Evolutionary conservation across 1,139 yeast genomes (phyloP), one percentile per base, ranked within the genome.

Genomic region (Candida tetrigidarum): DNA sequence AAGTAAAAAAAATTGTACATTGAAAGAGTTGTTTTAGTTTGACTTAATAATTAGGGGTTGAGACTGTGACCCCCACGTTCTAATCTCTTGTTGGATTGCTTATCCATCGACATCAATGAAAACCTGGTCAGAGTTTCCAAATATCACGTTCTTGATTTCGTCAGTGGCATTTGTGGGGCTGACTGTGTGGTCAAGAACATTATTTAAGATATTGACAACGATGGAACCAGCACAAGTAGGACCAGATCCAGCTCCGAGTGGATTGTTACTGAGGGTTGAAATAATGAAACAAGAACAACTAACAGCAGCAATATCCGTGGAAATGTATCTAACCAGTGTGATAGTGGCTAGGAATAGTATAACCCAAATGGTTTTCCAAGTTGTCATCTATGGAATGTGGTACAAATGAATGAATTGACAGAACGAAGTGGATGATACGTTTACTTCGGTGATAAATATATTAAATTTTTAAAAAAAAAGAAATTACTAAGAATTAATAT

Each of bases 241-340:
- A n/a, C 36, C 36, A 11, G 36, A 32, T 2, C 36, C 36, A 19
- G 18, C 19, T 32, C 36, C 36, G 12, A 32, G 36, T 18, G 36
- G 36, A 14, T 32, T 32, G 25, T 19, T 32, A 19, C 36, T 32
- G 16, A 32, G 25, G 19, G 10, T 10, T n/a, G 36, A 32, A 19
- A 32, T 32, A 19, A 32, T 32, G 16, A 32, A 32, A 19, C 36
- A 32, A 2, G 36, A 32, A 19, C 36, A 32, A 19, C 36, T 32
- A n/a, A 32, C 36, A 11, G 36, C 36, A 5, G 36, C 36, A 32
- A 32, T 32, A 11, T 25, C 36, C 11, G 36, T 32, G 11, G 36
- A 32, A n/a, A 32, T 32, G 11, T 32, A 32, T 25, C 19, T 32
- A 8, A 32, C 25, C 36, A 32, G 36, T 32, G 11, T 14, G 11